Percentiles rank a stretch among this genome's conserved stretches.
phyloP scores from a whole-genome alignment of 768 basidiomycete species.

The Russula sp. region DNA sequence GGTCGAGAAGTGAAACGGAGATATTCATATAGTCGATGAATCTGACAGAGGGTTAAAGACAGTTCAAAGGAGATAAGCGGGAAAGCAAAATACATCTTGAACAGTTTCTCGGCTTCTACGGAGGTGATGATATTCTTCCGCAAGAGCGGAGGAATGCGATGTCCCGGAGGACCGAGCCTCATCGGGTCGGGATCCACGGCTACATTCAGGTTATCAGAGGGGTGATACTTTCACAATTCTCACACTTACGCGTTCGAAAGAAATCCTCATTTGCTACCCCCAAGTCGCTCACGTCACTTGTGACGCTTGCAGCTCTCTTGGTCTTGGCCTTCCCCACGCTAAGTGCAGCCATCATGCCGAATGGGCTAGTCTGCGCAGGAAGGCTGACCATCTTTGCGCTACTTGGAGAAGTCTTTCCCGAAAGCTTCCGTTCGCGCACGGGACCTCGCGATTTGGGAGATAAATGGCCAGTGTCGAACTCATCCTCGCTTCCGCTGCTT shows the following conservation, averaged over 20 bases:
- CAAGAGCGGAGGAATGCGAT: slow-evolving; percentile 26
- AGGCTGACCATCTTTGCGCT: slow-evolving; percentile 54
- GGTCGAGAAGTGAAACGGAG: slow-evolving; percentile 79
- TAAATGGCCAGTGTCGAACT: slow-evolving; percentile 40
- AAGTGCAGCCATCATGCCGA: slow-evolving; percentile 73
- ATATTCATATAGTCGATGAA: slow-evolving; percentile 72
- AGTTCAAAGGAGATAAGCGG: background rate
- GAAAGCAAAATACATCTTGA: slow-evolving; percentile 27
- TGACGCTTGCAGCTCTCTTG: slow-evolving; percentile 29
- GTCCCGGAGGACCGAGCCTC: slow-evolving; percentile 22
- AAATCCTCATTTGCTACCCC: slow-evolving; percentile 63
- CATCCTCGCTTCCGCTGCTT: slow-evolving; percentile 31
- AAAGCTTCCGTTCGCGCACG: slow-evolving; percentile 24
- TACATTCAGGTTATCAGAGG: slow-evolving; percentile 1
- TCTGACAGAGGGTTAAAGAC: slow-evolving; percentile 19
- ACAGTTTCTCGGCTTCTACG: slow-evolving; percentile 29
- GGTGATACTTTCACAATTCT: background rate
- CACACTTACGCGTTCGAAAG: slow-evolving; percentile 47
- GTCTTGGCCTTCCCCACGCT: slow-evolving; percentile 43
- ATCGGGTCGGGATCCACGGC: slow-evolving; percentile 19
- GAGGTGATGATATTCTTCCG: slow-evolving; percentile 30
- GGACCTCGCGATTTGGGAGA: slow-evolving; percentile 41
- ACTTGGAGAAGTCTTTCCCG: slow-evolving; percentile 33
- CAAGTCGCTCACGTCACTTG: slow-evolving; percentile 34
- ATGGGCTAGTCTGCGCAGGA: slow-evolving; percentile 61